Conservation (phyloP, 169 alveolate genomes). For the Eimeria mitis region DNA sequence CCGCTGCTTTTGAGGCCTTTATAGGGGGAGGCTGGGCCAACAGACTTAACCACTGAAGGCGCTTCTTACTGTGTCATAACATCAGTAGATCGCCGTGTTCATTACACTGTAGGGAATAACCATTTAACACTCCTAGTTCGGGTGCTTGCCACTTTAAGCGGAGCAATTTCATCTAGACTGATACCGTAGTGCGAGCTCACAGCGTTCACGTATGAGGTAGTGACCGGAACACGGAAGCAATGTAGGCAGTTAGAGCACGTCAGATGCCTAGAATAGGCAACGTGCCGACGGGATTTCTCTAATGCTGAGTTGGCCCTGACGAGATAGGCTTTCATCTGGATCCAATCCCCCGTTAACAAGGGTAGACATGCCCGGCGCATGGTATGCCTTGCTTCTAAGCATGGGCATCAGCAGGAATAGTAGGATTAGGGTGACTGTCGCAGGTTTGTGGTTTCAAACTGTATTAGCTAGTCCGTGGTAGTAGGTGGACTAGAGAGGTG, state of each 20-base stretch:
- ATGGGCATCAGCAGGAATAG: neutral
- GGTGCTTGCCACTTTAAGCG: neutral
- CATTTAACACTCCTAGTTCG: neutral
- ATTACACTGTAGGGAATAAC: neutral
- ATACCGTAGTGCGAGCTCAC: neutral
- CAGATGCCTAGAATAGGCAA: neutral
- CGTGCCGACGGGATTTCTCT: neutral
- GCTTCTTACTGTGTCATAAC: neutral
- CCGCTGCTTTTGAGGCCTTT: neutral
- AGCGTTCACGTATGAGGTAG: neutral
- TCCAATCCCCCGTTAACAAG: neutral
- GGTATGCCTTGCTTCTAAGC: neutral
- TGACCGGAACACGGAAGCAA: neutral
- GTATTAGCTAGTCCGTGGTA: too few relatives aligned
- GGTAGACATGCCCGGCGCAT: neutral
- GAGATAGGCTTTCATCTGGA: neutral
- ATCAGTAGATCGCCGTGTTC: neutral
- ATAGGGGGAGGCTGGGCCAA: neutral
- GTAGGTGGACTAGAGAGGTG: too few relatives aligned
- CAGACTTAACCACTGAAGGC: slow-evolving; percentile 4
- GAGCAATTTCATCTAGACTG: neutral
- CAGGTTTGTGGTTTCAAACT: neutral
- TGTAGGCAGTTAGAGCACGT: neutral
- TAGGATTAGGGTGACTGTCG: neutral
- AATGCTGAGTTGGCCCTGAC: neutral